phyloP scores from a whole-genome alignment of 2,329 filamentous ascomycete species.

The Colletotrichum camelliae region DNA sequence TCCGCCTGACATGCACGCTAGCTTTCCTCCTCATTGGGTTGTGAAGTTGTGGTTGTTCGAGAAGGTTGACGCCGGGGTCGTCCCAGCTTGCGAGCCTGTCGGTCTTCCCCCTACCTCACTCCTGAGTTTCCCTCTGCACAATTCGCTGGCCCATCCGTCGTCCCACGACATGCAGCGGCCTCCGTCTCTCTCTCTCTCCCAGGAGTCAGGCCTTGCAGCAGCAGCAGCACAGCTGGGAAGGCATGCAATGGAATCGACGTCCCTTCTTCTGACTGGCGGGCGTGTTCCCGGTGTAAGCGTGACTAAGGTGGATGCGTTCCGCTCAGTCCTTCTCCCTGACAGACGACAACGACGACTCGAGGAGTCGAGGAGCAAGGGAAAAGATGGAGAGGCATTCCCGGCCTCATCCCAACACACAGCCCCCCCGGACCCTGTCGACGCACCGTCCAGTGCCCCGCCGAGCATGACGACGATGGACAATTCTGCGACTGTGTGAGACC shows the following conservation, averaged over 20 bases:
- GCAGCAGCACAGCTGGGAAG: not conserved
- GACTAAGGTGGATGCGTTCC: not conserved
- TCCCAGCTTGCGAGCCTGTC: not conserved
- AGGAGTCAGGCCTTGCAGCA: not conserved
- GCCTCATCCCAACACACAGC: slow-evolving; percentile 2
- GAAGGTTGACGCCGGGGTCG: not conserved
- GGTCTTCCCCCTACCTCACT: slow-evolving; percentile 3
- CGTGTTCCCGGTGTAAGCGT: not conserved
- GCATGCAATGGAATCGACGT: not conserved
- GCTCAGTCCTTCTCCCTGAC: not conserved
- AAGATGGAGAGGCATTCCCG: not conserved
- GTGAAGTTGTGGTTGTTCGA: not conserved
- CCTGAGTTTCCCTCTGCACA: not conserved
- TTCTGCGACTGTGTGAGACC: slow-evolving; percentile 20
- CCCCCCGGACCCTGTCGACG: slow-evolving; percentile 6
- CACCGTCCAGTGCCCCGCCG: not conserved
- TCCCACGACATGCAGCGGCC: not conserved
- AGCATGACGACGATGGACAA: slow-evolving; percentile 17
- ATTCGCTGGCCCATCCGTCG: slow-evolving; percentile 4
- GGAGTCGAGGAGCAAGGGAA: not conserved
- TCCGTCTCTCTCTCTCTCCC: not conserved
- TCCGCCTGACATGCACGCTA: not conserved
- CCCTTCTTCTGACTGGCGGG: not conserved
- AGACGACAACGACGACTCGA: not conserved
- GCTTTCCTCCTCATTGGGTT: not conserved